These are phyloP conservation scores for Trametes versicolor DNA, from an alignment of 1,284 basidiomycete species.

Conservation along the genomic window DNA sequence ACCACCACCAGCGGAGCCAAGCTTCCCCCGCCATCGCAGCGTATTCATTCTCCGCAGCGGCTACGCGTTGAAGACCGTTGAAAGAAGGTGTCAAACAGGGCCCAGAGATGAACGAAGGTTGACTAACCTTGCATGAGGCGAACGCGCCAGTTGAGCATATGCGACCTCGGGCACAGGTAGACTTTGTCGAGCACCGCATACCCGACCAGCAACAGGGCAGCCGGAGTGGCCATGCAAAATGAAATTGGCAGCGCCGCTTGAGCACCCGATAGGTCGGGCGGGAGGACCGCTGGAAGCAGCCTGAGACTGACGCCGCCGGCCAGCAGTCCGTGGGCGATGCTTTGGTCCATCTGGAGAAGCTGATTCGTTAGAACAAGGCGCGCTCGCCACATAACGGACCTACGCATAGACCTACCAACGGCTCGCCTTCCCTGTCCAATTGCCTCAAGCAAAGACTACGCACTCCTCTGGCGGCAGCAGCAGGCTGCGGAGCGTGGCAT, in stretches of 20 bases:
- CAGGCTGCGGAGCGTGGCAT: neutral
- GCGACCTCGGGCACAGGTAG: neutral
- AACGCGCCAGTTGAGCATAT: constrained; percentile 1
- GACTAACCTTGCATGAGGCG: neutral
- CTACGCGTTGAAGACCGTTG: neutral
- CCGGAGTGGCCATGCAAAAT: neutral
- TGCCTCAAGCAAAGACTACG: neutral
- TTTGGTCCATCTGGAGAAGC: constrained; percentile 7
- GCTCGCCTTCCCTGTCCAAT: neutral
- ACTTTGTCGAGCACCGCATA: neutral
- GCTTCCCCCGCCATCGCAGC: neutral
- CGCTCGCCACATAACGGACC: neutral
- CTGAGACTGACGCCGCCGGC: neutral
- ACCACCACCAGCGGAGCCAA: neutral
- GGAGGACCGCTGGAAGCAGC: neutral
- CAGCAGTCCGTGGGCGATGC: constrained; percentile 15
- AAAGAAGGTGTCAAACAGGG: neutral
- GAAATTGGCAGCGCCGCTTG: neutral
- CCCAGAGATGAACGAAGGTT: neutral
- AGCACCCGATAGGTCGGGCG: neutral
- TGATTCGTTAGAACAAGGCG: constrained; percentile 4
- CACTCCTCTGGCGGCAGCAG: neutral
- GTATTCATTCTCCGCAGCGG: neutral
- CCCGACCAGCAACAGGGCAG: neutral
- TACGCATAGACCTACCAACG: neutral